Evolutionary conservation across 345 rosid species (phyloP).

Genomic region (Citropsis articulata): DNA sequence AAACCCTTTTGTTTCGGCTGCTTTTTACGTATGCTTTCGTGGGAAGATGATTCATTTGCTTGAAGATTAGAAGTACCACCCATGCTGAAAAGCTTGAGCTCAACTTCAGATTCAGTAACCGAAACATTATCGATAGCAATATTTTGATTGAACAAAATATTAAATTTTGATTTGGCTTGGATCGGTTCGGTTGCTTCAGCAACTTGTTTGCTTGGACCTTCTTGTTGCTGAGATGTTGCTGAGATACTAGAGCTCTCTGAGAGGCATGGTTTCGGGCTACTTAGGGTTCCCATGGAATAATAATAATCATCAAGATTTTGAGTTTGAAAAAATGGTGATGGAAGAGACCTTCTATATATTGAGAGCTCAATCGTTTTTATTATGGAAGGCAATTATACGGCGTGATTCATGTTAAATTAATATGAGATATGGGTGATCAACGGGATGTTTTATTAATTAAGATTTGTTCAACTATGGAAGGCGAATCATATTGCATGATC

Average conservation of each 20-base stretch:
- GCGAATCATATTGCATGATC: conserved; percentile 17
- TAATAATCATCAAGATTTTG: background rate
- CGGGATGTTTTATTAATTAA: conserved; percentile 12
- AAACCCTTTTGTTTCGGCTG: conserved; percentile 24
- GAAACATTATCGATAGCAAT: conserved; percentile 16
- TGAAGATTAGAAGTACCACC: background rate
- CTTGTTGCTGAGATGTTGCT: conserved; percentile 23
- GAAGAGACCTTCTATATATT: background rate
- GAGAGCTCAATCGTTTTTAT: background rate
- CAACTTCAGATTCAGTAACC: conserved; percentile 21
- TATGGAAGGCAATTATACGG: background rate
- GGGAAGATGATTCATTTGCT: background rate
- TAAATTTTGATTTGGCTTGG: conserved; percentile 5
- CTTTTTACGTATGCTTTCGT: background rate
- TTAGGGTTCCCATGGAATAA: background rate
- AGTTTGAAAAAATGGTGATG: background rate
- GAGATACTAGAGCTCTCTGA: conserved; percentile 39
- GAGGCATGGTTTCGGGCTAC: conserved; percentile 10
- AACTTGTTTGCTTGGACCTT: background rate
- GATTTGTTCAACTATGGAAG: conserved; percentile 24
- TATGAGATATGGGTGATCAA: background rate
- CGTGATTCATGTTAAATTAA: background rate
- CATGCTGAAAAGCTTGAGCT: conserved; percentile 27
- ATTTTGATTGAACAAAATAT: conserved; percentile 19
- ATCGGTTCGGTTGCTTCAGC: background rate